Evolutionary conservation across 805 yeast genomes (phyloP).

Genomic region (Dipodascopsis uninucleata): DNA sequence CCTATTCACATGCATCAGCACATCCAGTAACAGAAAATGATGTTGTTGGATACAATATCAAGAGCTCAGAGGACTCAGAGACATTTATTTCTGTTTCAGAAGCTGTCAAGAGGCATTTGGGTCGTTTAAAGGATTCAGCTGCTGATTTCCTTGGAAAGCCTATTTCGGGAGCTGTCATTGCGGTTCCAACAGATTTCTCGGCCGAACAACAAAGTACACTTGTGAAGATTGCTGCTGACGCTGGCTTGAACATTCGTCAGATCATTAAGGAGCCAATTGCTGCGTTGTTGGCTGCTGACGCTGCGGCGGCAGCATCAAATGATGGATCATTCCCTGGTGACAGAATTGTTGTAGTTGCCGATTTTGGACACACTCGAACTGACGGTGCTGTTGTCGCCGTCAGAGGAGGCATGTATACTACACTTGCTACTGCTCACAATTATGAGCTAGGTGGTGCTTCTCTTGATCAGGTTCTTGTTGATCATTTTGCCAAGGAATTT

Average conservation of each 20-base stretch:
- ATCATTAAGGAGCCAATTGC: slow-evolving; percentile 89
- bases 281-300: slow-evolving; percentile 78
- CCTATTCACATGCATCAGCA: slow-evolving; percentile 62
- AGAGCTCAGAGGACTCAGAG: slow-evolving; percentile 43
- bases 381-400: slow-evolving; percentile 92
- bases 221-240: slow-evolving; percentile 56
- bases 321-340: slow-evolving; percentile 43
- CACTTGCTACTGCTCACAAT: slow-evolving; percentile 81
- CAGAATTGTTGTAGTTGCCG: slow-evolving; percentile 85
- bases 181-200: slow-evolving; percentile 86
- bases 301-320: slow-evolving; percentile 34
- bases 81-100: slow-evolving; percentile 64
- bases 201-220: slow-evolving; percentile 67
- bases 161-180: slow-evolving; percentile 77
- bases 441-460: slow-evolving; percentile 80
- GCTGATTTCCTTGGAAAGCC: slow-evolving; percentile 82
- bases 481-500: slow-evolving; percentile 87
- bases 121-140: slow-evolving; percentile 80
- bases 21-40: slow-evolving; percentile 50
- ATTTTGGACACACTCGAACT: slow-evolving; percentile 92
- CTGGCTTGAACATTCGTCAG: slow-evolving; percentile 80
- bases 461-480: slow-evolving; percentile 75
- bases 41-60: slow-evolving; percentile 20
- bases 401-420: slow-evolving; percentile 90
- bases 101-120: slow-evolving; percentile 77